A percentile compares a stretch with the other conserved stretches of the same genome.
Evolutionary conservation across 371 early-diverging fungal genomes (phyloP).

Genomic region (Syncephalis plumigaleata): DNA sequence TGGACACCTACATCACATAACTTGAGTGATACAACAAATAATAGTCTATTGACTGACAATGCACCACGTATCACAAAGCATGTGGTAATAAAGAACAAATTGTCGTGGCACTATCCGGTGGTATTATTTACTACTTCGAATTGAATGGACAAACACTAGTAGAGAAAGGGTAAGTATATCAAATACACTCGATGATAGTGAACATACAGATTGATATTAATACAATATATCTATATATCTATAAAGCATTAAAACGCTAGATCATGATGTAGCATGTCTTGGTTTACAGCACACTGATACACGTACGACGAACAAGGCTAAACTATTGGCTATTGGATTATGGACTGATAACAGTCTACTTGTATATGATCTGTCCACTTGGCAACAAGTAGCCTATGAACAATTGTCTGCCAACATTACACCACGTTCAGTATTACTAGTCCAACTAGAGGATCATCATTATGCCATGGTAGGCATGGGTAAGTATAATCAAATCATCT

Average conservation of each 20-base stretch:
- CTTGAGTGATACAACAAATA: conserved; percentile 3
- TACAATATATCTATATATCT: too few species aligned
- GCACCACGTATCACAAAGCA: conserved; percentile 24
- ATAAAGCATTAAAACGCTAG: conserved; percentile 21
- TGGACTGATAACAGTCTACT: conserved; percentile 56
- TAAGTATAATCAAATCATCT: conserved; percentile 6
- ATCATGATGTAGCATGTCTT: conserved; percentile 56
- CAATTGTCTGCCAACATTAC: conserved; percentile 24
- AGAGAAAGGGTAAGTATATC: conserved; percentile 21
- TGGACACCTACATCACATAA: conserved; percentile 26
- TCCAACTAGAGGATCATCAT: conserved; percentile 29
- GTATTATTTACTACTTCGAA: conserved; percentile 33
- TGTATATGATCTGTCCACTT: conserved; percentile 34
- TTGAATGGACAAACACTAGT: conserved; percentile 18
- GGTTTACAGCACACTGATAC: conserved; percentile 35
- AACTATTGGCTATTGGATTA: conserved; percentile 47
- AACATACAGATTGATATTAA: conserved; percentile 1
- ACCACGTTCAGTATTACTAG: conserved; percentile 55
- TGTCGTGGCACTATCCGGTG: conserved; percentile 31
- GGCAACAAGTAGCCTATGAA: conserved; percentile 28
- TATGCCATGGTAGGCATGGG: conserved; percentile 63
- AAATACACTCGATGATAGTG: conserved; percentile 4
- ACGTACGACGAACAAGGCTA: conserved; percentile 12
- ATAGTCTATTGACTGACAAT: too few species aligned
- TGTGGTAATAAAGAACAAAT: conserved; percentile 26